Conservation (phyloP, 2,329 filamentous ascomycete genomes). For the Ascochyta viciae-villosae region DNA sequence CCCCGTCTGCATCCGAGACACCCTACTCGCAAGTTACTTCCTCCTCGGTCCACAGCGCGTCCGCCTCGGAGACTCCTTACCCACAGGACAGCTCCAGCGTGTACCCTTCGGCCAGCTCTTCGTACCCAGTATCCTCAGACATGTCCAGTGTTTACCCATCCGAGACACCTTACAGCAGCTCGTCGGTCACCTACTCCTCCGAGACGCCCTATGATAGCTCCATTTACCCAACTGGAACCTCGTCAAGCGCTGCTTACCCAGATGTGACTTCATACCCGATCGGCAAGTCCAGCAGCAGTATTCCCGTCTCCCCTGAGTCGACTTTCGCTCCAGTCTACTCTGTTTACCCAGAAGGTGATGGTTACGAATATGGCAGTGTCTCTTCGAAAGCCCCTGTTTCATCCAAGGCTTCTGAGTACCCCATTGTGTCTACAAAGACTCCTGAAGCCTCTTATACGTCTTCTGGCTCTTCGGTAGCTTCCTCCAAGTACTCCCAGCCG, state of each 20-base stretch:
- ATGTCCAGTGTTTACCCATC: constrained; percentile 2
- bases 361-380: neutral
- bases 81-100: constrained; percentile 1
- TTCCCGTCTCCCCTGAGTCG: constrained; percentile 8
- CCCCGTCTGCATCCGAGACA: neutral
- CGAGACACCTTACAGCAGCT: constrained; percentile 6
- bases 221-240: constrained; percentile 1
- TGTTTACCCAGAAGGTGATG: constrained; percentile 7
- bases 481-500: neutral
- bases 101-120: constrained; percentile 1
- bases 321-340: constrained; percentile 13
- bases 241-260: constrained; percentile 6
- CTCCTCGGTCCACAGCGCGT: constrained; percentile 1
- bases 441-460: neutral
- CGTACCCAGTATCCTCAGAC: neutral
- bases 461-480: neutral
- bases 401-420: neutral
- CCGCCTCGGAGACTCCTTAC: constrained; percentile 5
- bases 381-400: constrained; percentile 1
- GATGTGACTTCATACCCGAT: constrained; percentile 5
- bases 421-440: neutral
- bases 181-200: neutral
- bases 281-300: constrained; percentile 10
- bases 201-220: constrained; percentile 1
- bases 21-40: neutral